A percentile compares a stretch with the other conserved stretches of the same genome.
Evolutionary conservation across 2,329 filamentous ascomycete species (phyloP).

Genomic region (Trichoderma gracile): DNA sequence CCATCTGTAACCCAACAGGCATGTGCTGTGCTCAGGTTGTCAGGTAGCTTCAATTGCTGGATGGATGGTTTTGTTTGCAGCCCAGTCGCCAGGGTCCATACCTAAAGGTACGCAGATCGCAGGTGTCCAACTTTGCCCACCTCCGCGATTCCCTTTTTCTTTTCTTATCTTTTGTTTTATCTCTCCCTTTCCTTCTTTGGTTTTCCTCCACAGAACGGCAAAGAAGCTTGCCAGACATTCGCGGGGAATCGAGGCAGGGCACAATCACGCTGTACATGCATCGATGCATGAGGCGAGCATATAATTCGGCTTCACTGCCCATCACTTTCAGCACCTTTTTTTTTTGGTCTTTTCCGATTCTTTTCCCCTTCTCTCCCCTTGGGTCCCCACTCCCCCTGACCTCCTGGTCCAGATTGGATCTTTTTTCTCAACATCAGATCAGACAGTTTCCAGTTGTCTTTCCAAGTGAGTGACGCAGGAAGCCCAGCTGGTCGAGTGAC

Average conservation of each 20-base stretch:
- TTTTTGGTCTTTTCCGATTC: not conserved
- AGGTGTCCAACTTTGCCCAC: not conserved
- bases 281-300: constrained; percentile 3
- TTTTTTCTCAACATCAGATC: not conserved
- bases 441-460: not conserved
- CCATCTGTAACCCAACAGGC: not conserved
- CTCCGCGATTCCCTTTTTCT: not conserved
- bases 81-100: not conserved
- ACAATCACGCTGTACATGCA: not conserved
- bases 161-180: not conserved
- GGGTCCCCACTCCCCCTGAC: not conserved
- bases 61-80: not conserved
- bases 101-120: constrained; percentile 10
- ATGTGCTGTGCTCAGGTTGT: no score
- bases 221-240: constrained; percentile 7
- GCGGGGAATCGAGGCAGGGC: constrained; percentile 17
- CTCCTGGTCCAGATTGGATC: not conserved
- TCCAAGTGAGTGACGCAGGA: not conserved
- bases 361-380: not conserved
- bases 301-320: constrained; percentile 13
- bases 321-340: constrained; percentile 10
- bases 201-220: not conserved
- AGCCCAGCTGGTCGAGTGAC: not conserved
- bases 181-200: not conserved
- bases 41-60: not conserved